These are phyloP conservation scores for Asterochloris erici DNA, from an alignment of 139 green algal genomes.

Conservation along the genomic window DNA sequence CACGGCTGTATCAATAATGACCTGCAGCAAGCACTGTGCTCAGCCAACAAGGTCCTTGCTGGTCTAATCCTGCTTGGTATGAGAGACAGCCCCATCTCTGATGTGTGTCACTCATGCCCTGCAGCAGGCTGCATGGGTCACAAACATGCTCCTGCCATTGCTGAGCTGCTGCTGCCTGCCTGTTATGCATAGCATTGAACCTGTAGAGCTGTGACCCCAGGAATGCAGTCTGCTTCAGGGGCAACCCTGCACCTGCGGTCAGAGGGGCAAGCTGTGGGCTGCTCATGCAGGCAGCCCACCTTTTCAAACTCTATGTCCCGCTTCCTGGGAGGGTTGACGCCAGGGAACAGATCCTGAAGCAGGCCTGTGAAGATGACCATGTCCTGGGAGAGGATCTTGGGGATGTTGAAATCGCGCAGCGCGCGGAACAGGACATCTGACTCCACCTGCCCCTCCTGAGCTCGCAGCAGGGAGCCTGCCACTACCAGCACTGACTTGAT, in stretches of 20 bases:
- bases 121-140: no score
- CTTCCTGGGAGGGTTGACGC: slow-evolving; percentile 70
- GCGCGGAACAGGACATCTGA: slow-evolving; percentile 80
- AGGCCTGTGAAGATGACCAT: slow-evolving; percentile 86
- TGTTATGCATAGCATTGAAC: no score
- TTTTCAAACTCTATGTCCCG: slow-evolving; percentile 74
- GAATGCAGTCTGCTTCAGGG: no score
- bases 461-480: slow-evolving; percentile 71
- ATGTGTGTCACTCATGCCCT: no score
- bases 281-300: background rate
- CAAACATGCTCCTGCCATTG: no score
- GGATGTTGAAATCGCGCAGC: slow-evolving; percentile 93
- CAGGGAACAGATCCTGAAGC: slow-evolving; percentile 91
- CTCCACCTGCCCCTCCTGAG: slow-evolving; percentile 75
- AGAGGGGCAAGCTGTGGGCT: background rate
- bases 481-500: slow-evolving; percentile 97
- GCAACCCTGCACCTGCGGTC: background rate
- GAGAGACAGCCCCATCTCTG: no score
- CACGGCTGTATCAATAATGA: slow-evolving; percentile 57
- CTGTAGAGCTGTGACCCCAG: no score
- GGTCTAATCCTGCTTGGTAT: no score
- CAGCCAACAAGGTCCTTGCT: background rate
- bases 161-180: no score
- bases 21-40: background rate
- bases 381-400: slow-evolving; percentile 88